Percentiles rank a stretch among this genome's conserved stretches.
These are phyloP conservation scores for Trichoderma brevicompactum DNA, from an alignment of 2,329 filamentous ascomycete genomes.

Conservation along the genomic window DNA sequence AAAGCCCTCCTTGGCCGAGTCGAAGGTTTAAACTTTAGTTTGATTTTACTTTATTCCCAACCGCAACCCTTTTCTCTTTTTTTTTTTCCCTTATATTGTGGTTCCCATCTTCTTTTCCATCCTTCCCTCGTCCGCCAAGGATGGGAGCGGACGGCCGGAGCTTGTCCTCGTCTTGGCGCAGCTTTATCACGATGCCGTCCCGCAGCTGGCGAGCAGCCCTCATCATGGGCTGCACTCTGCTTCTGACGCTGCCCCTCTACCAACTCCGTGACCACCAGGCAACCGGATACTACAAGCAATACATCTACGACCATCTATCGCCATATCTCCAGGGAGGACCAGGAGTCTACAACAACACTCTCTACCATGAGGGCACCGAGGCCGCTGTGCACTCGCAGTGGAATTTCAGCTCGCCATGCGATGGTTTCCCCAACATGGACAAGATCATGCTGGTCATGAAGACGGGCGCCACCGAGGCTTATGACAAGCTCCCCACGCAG, in stretches of 20 bases:
- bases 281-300: conserved; percentile 35
- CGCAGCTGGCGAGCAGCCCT: conserved; percentile 39
- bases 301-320: conserved; percentile 40
- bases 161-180: conserved; percentile 27
- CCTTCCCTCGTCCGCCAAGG: conserved; percentile 15
- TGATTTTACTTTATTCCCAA: conserved; percentile 4
- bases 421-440: conserved; percentile 48
- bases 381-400: conserved; percentile 41
- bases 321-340: conserved; percentile 36
- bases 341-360: conserved; percentile 46
- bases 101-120: neutral
- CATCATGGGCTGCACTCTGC: conserved; percentile 36
- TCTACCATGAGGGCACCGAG: conserved; percentile 45
- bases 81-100: neutral
- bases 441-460: conserved; percentile 60
- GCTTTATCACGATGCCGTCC: conserved; percentile 30
- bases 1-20: neutral
- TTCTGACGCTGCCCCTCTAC: conserved; percentile 41
- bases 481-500: conserved; percentile 59
- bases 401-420: conserved; percentile 46
- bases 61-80: neutral
- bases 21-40: conserved; percentile 3
- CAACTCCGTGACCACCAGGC: conserved; percentile 37
- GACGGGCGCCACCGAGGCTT: conserved; percentile 61
- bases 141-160: conserved; percentile 31